Conservation (phyloP, 2,329 filamentous ascomycete species). For the Periconia macrospinosa region DNA sequence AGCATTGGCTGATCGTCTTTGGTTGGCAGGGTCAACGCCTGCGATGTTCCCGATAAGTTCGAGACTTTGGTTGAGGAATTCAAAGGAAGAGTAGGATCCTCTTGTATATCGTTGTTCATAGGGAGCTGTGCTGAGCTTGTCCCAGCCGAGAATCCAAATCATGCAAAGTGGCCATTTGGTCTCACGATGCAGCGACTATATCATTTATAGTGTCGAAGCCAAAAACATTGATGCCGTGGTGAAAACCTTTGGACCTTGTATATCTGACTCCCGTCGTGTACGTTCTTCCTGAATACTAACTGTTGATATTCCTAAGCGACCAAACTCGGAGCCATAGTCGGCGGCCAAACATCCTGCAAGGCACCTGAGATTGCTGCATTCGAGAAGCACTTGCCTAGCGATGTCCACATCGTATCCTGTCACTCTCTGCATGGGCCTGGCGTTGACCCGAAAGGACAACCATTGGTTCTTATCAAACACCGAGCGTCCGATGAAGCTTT, state of each 20-base stretch:
- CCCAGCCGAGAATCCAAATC: conserved; percentile 79
- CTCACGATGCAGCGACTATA: conserved; percentile 94
- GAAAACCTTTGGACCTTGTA: conserved; percentile 89
- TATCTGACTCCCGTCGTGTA: conserved; percentile 18
- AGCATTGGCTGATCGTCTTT: conserved; percentile 22
- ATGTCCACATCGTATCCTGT: conserved; percentile 92
- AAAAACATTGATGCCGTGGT: conserved; percentile 87
- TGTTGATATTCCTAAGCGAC: conserved; percentile 64
- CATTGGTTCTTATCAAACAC: conserved; percentile 91
- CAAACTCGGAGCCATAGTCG: conserved; percentile 91
- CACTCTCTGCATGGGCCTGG: conserved; percentile 95
- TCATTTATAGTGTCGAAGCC: conserved; percentile 98
- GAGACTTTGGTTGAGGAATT: conserved; percentile 81
- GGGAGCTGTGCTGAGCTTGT: conserved; percentile 46
- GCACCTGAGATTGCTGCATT: conserved; percentile 94
- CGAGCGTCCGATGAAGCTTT: conserved; percentile 78
- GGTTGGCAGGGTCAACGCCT: conserved; percentile 79
- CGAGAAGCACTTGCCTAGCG: conserved; percentile 80
- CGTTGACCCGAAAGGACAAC: conserved; percentile 85
- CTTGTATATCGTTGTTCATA: conserved; percentile 43
- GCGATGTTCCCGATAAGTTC: conserved; percentile 88
- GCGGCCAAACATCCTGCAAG: conserved; percentile 97
- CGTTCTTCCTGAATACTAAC: conserved; percentile 10
- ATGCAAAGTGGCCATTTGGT: conserved; percentile 93
- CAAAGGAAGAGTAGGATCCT: conserved; percentile 74